Percentiles rank a stretch among this genome's conserved stretches.
phyloP scores from a whole-genome alignment of 371 early-diverging fungal genomes.

The Vittaforma corneae region DNA sequence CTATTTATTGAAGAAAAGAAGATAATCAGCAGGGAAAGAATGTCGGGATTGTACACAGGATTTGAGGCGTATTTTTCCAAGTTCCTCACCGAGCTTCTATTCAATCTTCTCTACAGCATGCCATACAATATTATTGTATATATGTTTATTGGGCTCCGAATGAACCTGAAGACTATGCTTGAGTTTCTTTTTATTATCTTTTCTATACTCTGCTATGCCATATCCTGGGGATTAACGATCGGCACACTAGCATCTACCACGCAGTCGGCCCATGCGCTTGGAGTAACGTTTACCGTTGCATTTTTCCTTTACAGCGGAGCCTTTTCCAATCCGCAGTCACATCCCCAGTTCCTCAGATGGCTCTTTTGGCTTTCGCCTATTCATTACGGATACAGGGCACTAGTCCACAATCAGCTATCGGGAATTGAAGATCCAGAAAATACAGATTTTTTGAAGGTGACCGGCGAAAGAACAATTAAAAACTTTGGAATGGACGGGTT shows the following conservation, averaged over 20 bases:
- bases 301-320: slow-evolving; percentile 61
- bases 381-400: slow-evolving; percentile 53
- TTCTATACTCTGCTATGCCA: slow-evolving; percentile 46
- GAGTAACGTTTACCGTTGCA: slow-evolving; percentile 56
- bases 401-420: slow-evolving; percentile 30
- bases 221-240: slow-evolving; percentile 58
- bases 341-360: slow-evolving; percentile 59
- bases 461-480: too few species aligned
- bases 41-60: slow-evolving; percentile 59
- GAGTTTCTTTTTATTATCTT: slow-evolving; percentile 53
- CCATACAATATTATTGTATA: slow-evolving; percentile 54
- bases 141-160: slow-evolving; percentile 58
- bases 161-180: slow-evolving; percentile 44
- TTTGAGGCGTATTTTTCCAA: slow-evolving; percentile 60
- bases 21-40: slow-evolving; percentile 61
- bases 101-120: slow-evolving; percentile 40
- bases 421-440: too few species aligned
- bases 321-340: slow-evolving; percentile 56
- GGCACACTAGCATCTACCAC: slow-evolving; percentile 55
- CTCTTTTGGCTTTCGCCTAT: slow-evolving; percentile 59
- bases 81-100: slow-evolving; percentile 53
- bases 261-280: slow-evolving; percentile 59
- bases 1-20: slow-evolving; percentile 56
- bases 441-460: too few species aligned
- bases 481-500: too few species aligned